phyloP scores from a whole-genome alignment of 805 yeast species.

The Wickerhamomyces mucosus region DNA sequence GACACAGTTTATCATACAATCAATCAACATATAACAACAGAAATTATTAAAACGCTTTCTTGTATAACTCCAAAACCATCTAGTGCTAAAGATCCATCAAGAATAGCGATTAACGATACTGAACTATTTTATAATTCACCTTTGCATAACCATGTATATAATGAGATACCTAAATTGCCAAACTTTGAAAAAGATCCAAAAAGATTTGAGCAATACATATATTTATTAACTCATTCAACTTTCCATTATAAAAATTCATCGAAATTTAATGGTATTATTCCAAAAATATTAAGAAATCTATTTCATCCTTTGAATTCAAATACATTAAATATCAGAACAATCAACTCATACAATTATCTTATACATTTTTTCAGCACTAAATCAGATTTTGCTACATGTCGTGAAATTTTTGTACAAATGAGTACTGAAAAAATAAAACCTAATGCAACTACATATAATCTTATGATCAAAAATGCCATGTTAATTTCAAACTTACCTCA shows the following conservation, averaged over 20 bases:
- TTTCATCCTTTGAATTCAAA: conserved; percentile 28
- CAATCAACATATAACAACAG: conserved; percentile 13
- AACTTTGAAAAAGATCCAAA: conserved; percentile 18
- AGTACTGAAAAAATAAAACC: conserved; percentile 23
- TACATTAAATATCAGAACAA: conserved; percentile 22
- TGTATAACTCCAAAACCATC: conserved; percentile 16
- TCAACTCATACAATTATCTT: conserved; percentile 26
- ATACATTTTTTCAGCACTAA: conserved; percentile 29
- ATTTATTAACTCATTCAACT: conserved; percentile 27
- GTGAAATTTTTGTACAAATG: conserved; percentile 33
- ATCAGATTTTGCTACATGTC: conserved; percentile 31
- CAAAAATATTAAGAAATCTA: conserved; percentile 28
- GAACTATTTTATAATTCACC: conserved; percentile 2
- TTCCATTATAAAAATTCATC: conserved; percentile 28
- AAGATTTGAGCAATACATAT: conserved; percentile 24
- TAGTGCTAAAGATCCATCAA: conserved; percentile 7
- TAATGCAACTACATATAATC: conserved; percentile 29
- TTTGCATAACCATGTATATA: conserved; percentile 14
- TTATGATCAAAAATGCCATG: conserved; percentile 24
- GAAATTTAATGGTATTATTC: conserved; percentile 26
- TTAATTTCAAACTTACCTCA: conserved; percentile 21
- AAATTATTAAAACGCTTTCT: conserved; percentile 17
- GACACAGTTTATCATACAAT: conserved; percentile 8
- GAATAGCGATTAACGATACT: conserved; percentile 6
- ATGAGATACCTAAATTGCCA: conserved; percentile 29